Percentiles rank a stretch among this genome's conserved stretches.
Conservation (phyloP, 208 protist species). For the Crithidia fasciculata region DNA sequence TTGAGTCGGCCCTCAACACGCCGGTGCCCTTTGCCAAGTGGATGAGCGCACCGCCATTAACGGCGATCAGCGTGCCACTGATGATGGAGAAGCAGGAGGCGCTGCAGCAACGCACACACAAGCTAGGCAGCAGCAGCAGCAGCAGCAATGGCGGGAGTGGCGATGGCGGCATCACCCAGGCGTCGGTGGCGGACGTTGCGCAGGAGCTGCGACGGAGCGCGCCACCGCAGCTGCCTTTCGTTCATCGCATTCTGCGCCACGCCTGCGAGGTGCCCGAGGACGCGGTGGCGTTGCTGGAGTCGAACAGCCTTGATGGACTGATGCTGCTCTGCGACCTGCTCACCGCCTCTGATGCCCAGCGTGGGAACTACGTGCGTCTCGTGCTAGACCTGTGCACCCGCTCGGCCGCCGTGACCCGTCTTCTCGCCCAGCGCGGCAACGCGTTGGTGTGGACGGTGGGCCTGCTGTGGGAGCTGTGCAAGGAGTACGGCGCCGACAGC, state of each 20-base stretch:
- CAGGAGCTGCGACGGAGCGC: slow-evolving; percentile 51
- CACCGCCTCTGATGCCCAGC: slow-evolving; percentile 56
- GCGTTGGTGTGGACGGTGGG: slow-evolving; percentile 68
- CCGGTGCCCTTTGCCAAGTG: slow-evolving; percentile 71
- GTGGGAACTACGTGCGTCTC: slow-evolving; percentile 47
- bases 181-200: slow-evolving; percentile 52
- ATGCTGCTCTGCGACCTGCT: slow-evolving; percentile 74
- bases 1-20: slow-evolving; percentile 45
- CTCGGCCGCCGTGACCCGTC: slow-evolving; percentile 52
- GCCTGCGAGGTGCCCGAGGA: slow-evolving; percentile 77
- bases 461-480: slow-evolving; percentile 64
- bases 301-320: slow-evolving; percentile 52
- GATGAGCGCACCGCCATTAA: slow-evolving; percentile 68
- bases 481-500: slow-evolving; percentile 53
- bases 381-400: slow-evolving; percentile 53
- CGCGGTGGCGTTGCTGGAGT: slow-evolving; percentile 64
- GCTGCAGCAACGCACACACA: slow-evolving; percentile 33
- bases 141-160: neutral
- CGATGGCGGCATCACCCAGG: slow-evolving; percentile 34
- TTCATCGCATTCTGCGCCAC: slow-evolving; percentile 54
- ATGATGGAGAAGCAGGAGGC: slow-evolving; percentile 84
- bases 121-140: neutral
- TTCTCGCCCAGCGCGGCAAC: slow-evolving; percentile 53
- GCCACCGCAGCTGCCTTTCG: slow-evolving; percentile 75
- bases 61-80: slow-evolving; percentile 66